Evolutionary conservation across 441 rosid genomes (phyloP).

Genomic region (Biscutella laevigata): DNA sequence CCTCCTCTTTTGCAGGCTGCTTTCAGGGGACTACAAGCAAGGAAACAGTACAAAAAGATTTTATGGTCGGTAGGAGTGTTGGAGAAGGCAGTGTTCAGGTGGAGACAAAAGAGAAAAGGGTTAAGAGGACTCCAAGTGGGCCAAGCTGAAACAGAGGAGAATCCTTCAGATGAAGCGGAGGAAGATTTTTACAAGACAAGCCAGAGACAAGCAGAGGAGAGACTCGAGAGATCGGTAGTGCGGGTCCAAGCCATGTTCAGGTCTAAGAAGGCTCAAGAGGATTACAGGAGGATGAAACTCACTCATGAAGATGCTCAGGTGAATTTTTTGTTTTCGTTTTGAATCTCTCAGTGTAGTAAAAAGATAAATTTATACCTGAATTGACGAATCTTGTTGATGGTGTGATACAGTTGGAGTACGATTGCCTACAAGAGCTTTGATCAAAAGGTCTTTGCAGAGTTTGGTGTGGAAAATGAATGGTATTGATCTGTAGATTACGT

Average conservation of each 20-base stretch:
- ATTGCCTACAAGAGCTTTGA: constrained; percentile 21
- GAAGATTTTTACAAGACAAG: constrained; percentile 77
- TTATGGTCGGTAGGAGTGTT: constrained; percentile 92
- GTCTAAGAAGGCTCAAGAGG: constrained; percentile 89
- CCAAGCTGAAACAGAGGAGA: too few species aligned
- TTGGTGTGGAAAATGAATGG: not conserved
- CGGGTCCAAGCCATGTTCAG: constrained; percentile 92
- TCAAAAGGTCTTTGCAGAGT: constrained; percentile 13
- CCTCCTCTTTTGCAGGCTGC: constrained; percentile 74
- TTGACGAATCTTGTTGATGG: too few species aligned
- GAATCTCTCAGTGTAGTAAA: not conserved
- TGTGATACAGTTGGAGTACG: constrained; percentile 21
- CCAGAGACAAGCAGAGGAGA: constrained; percentile 84
- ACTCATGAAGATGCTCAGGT: constrained; percentile 64
- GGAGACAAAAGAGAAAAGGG: constrained; percentile 91
- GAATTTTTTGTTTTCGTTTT: not conserved
- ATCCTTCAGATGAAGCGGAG: too few species aligned
- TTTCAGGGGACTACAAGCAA: constrained; percentile 72
- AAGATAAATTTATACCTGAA: not conserved
- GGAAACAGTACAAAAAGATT: constrained; percentile 78
- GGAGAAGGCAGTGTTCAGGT: constrained; percentile 87
- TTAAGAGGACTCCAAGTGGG: constrained; percentile 69
- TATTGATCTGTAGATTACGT: too few species aligned
- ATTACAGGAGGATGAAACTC: constrained; percentile 80
- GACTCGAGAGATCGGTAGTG: constrained; percentile 79